Conservation (phyloP, 805 yeast genomes). For the Monosporozyma aerobia region DNA sequence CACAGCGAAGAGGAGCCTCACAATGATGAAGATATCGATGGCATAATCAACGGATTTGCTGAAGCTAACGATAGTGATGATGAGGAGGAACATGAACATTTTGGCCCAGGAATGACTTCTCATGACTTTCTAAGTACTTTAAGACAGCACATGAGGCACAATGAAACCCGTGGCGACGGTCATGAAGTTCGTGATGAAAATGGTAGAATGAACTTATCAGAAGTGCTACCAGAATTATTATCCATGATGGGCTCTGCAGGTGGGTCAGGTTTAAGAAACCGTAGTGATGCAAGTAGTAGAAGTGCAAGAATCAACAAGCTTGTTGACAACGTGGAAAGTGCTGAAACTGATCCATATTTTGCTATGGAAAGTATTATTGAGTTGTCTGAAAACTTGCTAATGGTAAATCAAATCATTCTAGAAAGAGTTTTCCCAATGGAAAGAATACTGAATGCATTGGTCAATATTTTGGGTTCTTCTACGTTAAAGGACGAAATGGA, state of each 20-base stretch:
- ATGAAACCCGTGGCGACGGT: background rate
- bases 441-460: constrained; percentile 44
- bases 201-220: constrained; percentile 24
- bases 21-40: constrained; percentile 2
- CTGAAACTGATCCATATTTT: constrained; percentile 46
- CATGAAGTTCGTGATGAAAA: constrained; percentile 5
- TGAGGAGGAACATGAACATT: constrained; percentile 15
- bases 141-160: constrained; percentile 3
- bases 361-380: constrained; percentile 59
- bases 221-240: constrained; percentile 34
- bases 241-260: constrained; percentile 26
- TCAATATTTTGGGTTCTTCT: constrained; percentile 51
- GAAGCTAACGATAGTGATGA: constrained; percentile 17
- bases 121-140: constrained; percentile 21
- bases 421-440: constrained; percentile 58
- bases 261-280: constrained; percentile 7
- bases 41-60: background rate
- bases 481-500: constrained; percentile 57
- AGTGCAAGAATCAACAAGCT: constrained; percentile 20
- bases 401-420: constrained; percentile 57
- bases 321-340: constrained; percentile 21
- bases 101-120: constrained; percentile 16
- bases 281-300: constrained; percentile 4
- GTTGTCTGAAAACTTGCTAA: constrained; percentile 51
- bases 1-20: constrained; percentile 1